A percentile compares a stretch with the other conserved stretches of the same genome.
Evolutionary conservation across 371 early-diverging fungal species (phyloP).

Genomic region (Blakeslea trispora): DNA sequence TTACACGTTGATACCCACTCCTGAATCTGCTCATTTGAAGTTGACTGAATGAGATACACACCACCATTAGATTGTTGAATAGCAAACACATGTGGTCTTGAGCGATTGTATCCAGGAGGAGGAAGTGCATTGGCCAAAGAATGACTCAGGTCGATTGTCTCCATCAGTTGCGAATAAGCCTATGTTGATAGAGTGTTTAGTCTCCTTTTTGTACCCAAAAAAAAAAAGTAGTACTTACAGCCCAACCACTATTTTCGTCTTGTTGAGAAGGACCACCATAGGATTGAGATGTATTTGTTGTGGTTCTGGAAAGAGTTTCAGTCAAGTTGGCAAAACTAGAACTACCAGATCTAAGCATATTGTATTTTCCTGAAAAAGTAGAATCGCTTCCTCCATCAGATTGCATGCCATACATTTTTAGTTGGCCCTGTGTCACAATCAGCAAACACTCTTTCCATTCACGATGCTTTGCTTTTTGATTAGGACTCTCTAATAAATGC

Average conservation of each 20-base stretch:
- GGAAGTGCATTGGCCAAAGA: conserved; percentile 78
- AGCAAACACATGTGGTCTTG: conserved; percentile 82
- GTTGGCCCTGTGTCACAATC: conserved; percentile 72
- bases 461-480: conserved; percentile 79
- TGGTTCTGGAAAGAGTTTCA: conserved; percentile 30
- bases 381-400: conserved; percentile 12
- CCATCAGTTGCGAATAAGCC: conserved; percentile 43
- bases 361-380: conserved; percentile 39
- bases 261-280: conserved; percentile 19
- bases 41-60: conserved; percentile 82
- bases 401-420: conserved; percentile 78
- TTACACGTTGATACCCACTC: conserved; percentile 88
- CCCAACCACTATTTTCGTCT: conserved; percentile 20
- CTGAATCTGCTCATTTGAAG: conserved; percentile 61
- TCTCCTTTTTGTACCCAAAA: neutral
- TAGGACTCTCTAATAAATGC: conserved; percentile 75
- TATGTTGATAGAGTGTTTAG: conserved; percentile 6
- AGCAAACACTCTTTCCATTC: conserved; percentile 86
- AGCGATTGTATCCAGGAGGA: conserved; percentile 78
- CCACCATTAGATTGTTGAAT: conserved; percentile 78
- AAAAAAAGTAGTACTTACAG: conserved; percentile 18
- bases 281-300: conserved; percentile 6
- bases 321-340: conserved; percentile 44
- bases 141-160: conserved; percentile 72
- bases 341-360: conserved; percentile 30